Evolutionary conservation across 2,329 filamentous ascomycete species (phyloP).

Genomic region (Alternaria sp.): DNA sequence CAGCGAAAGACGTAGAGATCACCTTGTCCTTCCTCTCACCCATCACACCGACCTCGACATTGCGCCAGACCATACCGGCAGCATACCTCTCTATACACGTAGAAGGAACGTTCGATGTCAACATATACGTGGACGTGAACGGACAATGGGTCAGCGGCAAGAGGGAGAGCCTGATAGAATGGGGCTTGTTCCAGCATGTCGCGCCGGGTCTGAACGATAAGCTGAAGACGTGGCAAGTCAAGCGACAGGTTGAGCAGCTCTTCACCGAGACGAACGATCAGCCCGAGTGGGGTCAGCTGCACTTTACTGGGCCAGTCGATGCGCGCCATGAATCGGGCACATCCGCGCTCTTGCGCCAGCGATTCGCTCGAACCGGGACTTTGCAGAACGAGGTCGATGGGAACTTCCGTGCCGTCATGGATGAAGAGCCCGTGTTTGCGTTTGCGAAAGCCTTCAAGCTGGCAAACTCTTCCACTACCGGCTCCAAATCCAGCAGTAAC

Average conservation of each 20-base stretch:
- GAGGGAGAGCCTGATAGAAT: conserved; percentile 70
- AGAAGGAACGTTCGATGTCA: conserved; percentile 64
- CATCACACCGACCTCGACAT: conserved; percentile 79
- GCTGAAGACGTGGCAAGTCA: conserved; percentile 72
- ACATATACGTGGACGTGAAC: conserved; percentile 57
- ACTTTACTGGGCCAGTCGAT: conserved; percentile 75
- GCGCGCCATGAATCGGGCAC: conserved; percentile 74
- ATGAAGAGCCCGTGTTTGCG: conserved; percentile 82
- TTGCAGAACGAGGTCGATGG: conserved; percentile 71
- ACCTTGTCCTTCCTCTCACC: conserved; percentile 75
- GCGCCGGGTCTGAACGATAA: conserved; percentile 45
- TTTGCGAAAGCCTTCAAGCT: conserved; percentile 59
- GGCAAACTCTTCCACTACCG: conserved; percentile 16
- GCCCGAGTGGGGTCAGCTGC: conserved; percentile 82
- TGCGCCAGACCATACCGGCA: conserved; percentile 82
- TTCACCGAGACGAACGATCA: conserved; percentile 76
- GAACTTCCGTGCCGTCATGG: conserved; percentile 73
- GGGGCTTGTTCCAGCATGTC: conserved; percentile 64
- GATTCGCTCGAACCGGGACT: conserved; percentile 71
- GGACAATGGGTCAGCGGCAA: conserved; percentile 82
- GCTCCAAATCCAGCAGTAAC: conserved; percentile 44
- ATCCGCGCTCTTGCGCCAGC: conserved; percentile 68
- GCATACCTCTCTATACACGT: conserved; percentile 77
- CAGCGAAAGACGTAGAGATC: conserved; percentile 58
- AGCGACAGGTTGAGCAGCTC: conserved; percentile 67